These are phyloP conservation scores for Fusarium neocosmosporiellum DNA, from an alignment of 2,329 filamentous ascomycete genomes.

Conservation along the genomic window DNA sequence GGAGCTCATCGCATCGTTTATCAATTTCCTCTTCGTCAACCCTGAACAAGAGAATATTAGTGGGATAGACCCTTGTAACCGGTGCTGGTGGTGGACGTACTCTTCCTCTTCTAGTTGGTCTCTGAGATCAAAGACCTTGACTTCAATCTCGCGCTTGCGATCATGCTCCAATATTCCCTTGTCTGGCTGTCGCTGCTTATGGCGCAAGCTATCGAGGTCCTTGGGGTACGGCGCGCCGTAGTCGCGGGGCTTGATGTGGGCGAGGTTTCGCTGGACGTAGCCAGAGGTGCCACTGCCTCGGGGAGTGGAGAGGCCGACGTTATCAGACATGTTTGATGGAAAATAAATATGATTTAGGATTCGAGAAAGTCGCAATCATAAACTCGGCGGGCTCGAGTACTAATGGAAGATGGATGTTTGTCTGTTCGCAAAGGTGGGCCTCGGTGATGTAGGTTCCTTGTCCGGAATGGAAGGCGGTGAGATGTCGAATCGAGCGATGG, in stretches of 20 bases:
- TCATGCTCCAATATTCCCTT: slow-evolving; percentile 95
- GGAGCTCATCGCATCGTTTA: slow-evolving; percentile 58
- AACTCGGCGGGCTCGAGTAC: neutral
- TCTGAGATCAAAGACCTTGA: slow-evolving; percentile 90
- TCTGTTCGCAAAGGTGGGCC: slow-evolving; percentile 14
- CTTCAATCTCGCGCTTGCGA: slow-evolving; percentile 88
- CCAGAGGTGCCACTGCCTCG: slow-evolving; percentile 96
- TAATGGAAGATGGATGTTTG: slow-evolving; percentile 4
- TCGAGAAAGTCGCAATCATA: neutral
- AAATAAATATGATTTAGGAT: neutral
- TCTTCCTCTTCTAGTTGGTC: slow-evolving; percentile 93
- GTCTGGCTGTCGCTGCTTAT: slow-evolving; percentile 86
- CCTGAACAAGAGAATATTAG: slow-evolving; percentile 53
- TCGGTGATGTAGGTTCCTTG: slow-evolving; percentile 29
- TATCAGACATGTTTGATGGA: slow-evolving; percentile 80
- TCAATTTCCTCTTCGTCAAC: slow-evolving; percentile 94
- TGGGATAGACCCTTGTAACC: neutral
- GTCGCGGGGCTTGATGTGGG: slow-evolving; percentile 87
- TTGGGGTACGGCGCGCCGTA: slow-evolving; percentile 80
- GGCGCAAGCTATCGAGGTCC: slow-evolving; percentile 75
- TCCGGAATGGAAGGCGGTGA: neutral
- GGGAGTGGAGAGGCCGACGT: slow-evolving; percentile 94
- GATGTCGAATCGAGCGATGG: neutral
- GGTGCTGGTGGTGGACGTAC: slow-evolving; percentile 55
- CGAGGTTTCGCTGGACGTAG: slow-evolving; percentile 96